phyloP scores from a whole-genome alignment of 2,329 filamentous ascomycete species.

The Alternaria panax region DNA sequence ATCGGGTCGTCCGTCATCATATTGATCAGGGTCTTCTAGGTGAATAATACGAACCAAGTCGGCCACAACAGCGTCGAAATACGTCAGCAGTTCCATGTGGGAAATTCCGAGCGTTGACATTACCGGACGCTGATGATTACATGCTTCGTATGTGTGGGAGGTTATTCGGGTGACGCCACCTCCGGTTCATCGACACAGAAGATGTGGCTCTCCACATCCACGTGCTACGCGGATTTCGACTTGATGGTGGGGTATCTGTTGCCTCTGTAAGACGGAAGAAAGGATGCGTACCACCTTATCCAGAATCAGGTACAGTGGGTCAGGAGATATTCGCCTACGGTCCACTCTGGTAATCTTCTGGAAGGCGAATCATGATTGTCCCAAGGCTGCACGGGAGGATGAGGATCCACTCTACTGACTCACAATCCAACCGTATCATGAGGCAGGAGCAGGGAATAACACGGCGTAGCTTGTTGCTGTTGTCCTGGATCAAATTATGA shows the following conservation, averaged over 20 bases:
- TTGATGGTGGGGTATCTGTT: not conserved
- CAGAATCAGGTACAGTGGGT: not conserved
- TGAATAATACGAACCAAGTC: not conserved
- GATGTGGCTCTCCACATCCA: constrained; percentile 11
- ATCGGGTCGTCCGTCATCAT: not conserved
- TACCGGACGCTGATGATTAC: not conserved
- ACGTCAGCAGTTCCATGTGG: constrained; percentile 6
- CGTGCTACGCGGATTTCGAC: constrained; percentile 10
- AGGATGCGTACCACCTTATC: constrained; percentile 1
- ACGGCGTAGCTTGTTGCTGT: constrained; percentile 3
- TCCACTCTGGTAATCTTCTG: constrained; percentile 11
- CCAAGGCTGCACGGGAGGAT: constrained; percentile 4
- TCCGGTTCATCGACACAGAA: constrained; percentile 8
- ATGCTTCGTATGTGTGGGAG: constrained; percentile 3
- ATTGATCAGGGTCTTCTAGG: not conserved
- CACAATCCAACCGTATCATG: constrained; percentile 3
- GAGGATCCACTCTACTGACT: constrained; percentile 15
- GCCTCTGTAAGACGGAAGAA: not conserved
- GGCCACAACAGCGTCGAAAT: not conserved
- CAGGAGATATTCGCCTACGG: not conserved
- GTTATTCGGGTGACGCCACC: constrained; percentile 5
- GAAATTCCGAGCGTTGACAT: not conserved
- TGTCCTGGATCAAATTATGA: not conserved
- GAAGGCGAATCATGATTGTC: constrained; percentile 8
- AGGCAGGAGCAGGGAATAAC: constrained; percentile 1